Conservation (phyloP, 169 alveolate genomes). For the Plasmodium yoelii region DNA sequence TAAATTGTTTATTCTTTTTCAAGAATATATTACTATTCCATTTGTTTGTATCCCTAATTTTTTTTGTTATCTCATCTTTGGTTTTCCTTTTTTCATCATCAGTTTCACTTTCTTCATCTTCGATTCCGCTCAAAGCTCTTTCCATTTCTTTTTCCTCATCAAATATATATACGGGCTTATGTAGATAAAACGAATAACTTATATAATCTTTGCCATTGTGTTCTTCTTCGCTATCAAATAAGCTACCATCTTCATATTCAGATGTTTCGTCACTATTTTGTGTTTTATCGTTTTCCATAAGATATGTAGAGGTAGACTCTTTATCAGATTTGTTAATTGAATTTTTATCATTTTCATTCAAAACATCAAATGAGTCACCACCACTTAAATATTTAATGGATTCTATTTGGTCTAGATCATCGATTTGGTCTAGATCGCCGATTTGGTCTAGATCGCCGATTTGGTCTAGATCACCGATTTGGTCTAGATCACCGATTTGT, state of each 20-base stretch:
- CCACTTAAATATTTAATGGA: too few relatives aligned
- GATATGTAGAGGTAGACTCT: neutral
- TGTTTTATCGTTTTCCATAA: neutral
- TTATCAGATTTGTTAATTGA: neutral
- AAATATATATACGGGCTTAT: constrained; percentile 45
- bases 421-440: too few relatives aligned
- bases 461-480: too few relatives aligned
- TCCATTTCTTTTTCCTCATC: constrained; percentile 27
- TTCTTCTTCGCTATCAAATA: neutral
- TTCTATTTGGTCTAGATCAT: too few relatives aligned
- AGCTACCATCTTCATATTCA: constrained; percentile 22
- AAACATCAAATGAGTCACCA: too few relatives aligned
- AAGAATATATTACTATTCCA: neutral
- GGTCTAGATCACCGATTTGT: too few relatives aligned
- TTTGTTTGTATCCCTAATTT: neutral
- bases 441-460: too few relatives aligned
- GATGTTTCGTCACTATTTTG: constrained; percentile 1
- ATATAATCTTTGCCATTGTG: constrained; percentile 11
- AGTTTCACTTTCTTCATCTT: neutral
- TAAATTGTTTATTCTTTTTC: constrained; percentile 1
- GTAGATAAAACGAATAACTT: constrained; percentile 32
- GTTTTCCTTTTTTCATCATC: neutral
- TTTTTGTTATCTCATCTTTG: neutral
- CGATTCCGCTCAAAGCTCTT: neutral
- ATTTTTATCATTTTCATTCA: too few relatives aligned